Percentiles rank a stretch among this genome's conserved stretches.
Conservation (phyloP, 1,139 yeast species). For the Kodamaea suecica region DNA sequence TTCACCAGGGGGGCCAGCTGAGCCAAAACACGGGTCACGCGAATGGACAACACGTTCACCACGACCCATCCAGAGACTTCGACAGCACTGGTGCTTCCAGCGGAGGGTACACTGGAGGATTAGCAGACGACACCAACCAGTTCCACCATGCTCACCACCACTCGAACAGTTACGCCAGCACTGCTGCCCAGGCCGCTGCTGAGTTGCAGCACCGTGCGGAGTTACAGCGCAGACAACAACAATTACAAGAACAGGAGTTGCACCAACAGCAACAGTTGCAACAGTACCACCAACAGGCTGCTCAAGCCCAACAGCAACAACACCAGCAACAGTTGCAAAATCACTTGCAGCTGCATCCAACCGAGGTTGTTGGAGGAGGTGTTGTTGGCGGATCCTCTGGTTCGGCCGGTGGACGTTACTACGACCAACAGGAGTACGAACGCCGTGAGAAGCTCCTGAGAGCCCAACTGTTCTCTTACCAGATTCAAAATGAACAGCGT, state of each 20-base stretch:
- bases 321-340: slow-evolving; percentile 18
- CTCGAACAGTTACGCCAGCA: slow-evolving; percentile 20
- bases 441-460: slow-evolving; percentile 4
- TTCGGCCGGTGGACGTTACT: slow-evolving; percentile 6
- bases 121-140: slow-evolving; percentile 24
- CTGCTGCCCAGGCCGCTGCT: slow-evolving; percentile 25
- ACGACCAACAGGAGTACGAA: slow-evolving; percentile 9
- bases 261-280: slow-evolving; percentile 29
- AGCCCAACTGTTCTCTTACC: slow-evolving; percentile 5
- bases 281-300: slow-evolving; percentile 12
- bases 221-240: slow-evolving; percentile 23
- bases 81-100: slow-evolving; percentile 14
- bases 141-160: slow-evolving; percentile 26
- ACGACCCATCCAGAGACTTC: slow-evolving; percentile 12
- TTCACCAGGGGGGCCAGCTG: slow-evolving; percentile 7
- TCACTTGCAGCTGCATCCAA: slow-evolving; percentile 12
- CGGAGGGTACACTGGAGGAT: slow-evolving; percentile 22
- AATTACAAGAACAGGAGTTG: slow-evolving; percentile 21
- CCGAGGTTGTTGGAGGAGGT: too few relatives aligned
- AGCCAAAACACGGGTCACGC: slow-evolving; percentile 4
- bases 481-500: slow-evolving; percentile 5
- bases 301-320: slow-evolving; percentile 13
- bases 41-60: slow-evolving; percentile 5
- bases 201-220: slow-evolving; percentile 28
- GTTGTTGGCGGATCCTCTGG: slow-evolving; percentile 7